Evolutionary conservation across 768 basidiomycete species (phyloP).

Genomic region (Lyophyllum atratum): DNA sequence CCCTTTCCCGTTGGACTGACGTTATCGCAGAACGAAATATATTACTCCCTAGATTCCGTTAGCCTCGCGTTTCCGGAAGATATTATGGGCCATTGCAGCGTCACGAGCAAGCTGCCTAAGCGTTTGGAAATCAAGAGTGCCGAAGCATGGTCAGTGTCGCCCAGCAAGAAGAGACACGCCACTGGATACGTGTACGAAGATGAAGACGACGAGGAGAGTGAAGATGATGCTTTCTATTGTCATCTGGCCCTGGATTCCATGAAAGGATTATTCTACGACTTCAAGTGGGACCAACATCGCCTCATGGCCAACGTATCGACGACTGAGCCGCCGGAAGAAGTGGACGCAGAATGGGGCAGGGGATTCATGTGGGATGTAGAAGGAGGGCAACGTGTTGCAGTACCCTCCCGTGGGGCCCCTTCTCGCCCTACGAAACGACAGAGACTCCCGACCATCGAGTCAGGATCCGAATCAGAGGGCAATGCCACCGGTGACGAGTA

Average conservation of each 20-base stretch:
- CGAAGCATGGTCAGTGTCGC: slow-evolving; percentile 10
- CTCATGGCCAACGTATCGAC: slow-evolving; percentile 36
- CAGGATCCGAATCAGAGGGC: slow-evolving; percentile 24
- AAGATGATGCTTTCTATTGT: slow-evolving; percentile 51
- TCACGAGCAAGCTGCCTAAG: slow-evolving; percentile 33
- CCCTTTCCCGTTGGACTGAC: not conserved
- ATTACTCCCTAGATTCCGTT: slow-evolving; percentile 56
- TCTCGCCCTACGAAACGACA: slow-evolving; percentile 18
- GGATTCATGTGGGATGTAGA: slow-evolving; percentile 52
- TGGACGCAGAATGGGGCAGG: slow-evolving; percentile 33
- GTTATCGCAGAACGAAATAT: slow-evolving; percentile 71
- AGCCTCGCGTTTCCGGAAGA: slow-evolving; percentile 51
- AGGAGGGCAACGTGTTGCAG: slow-evolving; percentile 21
- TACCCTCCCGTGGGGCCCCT: slow-evolving; percentile 7
- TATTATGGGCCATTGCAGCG: slow-evolving; percentile 53
- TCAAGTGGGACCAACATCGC: slow-evolving; percentile 59
- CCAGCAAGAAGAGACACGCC: slow-evolving; percentile 9
- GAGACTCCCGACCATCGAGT: slow-evolving; percentile 18
- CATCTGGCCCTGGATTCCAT: slow-evolving; percentile 56
- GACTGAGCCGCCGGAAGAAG: slow-evolving; percentile 23
- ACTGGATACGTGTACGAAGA: slow-evolving; percentile 19
- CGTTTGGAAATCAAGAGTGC: slow-evolving; percentile 5
- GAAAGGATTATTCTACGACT: slow-evolving; percentile 62
- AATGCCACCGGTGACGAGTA: slow-evolving; percentile 28
- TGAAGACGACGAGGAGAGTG: slow-evolving; percentile 22